phyloP scores from a whole-genome alignment of 805 yeast species.

The Pichia exigua region DNA sequence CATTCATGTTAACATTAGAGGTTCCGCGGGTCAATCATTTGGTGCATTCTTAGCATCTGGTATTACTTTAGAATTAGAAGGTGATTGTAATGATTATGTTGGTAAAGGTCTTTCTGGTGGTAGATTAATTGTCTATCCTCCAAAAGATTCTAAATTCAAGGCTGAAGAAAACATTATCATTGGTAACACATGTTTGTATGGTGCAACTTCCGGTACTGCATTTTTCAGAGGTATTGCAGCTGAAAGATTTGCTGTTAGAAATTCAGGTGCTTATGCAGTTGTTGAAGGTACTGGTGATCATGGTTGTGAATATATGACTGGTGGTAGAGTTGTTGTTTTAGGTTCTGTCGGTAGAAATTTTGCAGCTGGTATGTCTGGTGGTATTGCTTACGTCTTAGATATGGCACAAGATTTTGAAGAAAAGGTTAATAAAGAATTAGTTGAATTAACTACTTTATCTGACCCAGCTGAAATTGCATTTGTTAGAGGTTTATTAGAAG shows the following conservation, averaged over 20 bases:
- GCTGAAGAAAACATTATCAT: slow-evolving; percentile 94
- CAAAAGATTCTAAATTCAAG: slow-evolving; percentile 71
- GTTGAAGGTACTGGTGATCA: slow-evolving; percentile 98
- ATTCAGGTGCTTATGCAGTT: slow-evolving; percentile 96
- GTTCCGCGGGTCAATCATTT: slow-evolving; percentile 97
- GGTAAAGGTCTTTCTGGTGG: slow-evolving; percentile 98
- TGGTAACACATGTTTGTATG: slow-evolving; percentile 96
- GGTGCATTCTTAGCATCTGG: slow-evolving; percentile 98
- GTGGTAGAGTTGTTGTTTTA: slow-evolving; percentile 92
- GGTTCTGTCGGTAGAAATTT: slow-evolving; percentile 89
- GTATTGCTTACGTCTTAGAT: slow-evolving; percentile 93
- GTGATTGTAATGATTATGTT: slow-evolving; percentile 97
- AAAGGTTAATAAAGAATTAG: slow-evolving; percentile 73
- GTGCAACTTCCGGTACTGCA: slow-evolving; percentile 94
- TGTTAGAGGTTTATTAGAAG: slow-evolving; percentile 86
- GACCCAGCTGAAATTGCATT: slow-evolving; percentile 93
- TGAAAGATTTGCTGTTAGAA: slow-evolving; percentile 96
- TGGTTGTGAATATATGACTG: slow-evolving; percentile 99
- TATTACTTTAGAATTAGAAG: slow-evolving; percentile 88
- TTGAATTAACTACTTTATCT: slow-evolving; percentile 65
- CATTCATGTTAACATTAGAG: slow-evolving; percentile 82
- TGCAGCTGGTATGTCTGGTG: slow-evolving; percentile 99
- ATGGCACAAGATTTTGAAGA: slow-evolving; percentile 87
- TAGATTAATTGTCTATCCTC: slow-evolving; percentile 85
- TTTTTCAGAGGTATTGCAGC: slow-evolving; percentile 97